Conservation (phyloP, 768 basidiomycete species). For the Phlegmacium glaucopus region DNA sequence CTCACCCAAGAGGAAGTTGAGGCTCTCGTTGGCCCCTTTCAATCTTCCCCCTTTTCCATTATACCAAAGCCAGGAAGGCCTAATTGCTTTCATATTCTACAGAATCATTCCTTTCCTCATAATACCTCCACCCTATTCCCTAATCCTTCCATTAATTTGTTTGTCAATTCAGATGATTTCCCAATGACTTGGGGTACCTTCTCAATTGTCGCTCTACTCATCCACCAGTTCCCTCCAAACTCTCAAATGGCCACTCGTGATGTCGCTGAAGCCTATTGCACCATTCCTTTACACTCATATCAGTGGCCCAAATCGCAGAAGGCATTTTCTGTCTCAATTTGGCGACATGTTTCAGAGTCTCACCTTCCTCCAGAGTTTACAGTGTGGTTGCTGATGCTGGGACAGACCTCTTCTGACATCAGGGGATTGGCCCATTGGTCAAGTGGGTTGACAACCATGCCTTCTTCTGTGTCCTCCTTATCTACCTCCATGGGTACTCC, state of each 20-base stretch:
- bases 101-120: constrained; percentile 32
- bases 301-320: constrained; percentile 33
- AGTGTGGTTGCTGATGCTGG: constrained; percentile 23
- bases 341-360: constrained; percentile 18
- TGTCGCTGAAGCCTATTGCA: constrained; percentile 36
- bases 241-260: constrained; percentile 34
- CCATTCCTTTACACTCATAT: constrained; percentile 22
- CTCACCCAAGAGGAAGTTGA: constrained; percentile 18
- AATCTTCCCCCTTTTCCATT: constrained; percentile 31
- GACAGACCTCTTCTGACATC: constrained; percentile 13
- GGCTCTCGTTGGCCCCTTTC: constrained; percentile 30
- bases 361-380: constrained; percentile 18
- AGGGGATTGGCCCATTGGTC: constrained; percentile 25
- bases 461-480: constrained; percentile 21
- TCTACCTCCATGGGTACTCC: constrained; percentile 17
- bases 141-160: constrained; percentile 24
- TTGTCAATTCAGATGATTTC: constrained; percentile 27
- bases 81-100: constrained; percentile 25
- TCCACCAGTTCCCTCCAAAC: constrained; percentile 29
- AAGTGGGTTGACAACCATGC: constrained; percentile 33
- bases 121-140: background rate
- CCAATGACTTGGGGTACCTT: constrained; percentile 45
- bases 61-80: constrained; percentile 30
- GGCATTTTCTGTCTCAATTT: constrained; percentile 23
- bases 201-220: constrained; percentile 18